Evolutionary conservation across 2,329 filamentous ascomycete genomes (phyloP).

Genomic region (Ceratocystis destructans): DNA sequence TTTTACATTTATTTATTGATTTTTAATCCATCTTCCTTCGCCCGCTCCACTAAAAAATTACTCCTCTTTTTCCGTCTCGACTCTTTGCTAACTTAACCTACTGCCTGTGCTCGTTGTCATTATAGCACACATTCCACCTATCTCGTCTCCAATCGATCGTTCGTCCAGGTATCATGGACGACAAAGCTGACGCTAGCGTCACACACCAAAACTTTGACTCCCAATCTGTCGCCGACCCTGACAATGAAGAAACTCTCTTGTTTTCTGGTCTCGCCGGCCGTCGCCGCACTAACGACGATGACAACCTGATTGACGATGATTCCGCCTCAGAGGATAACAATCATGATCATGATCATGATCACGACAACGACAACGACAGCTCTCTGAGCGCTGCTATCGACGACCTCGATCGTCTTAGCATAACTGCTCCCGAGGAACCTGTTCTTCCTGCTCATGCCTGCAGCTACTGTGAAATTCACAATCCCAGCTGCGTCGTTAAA

Average conservation of each 20-base stretch:
- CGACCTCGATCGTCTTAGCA: constrained; percentile 51
- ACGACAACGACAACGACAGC: constrained; percentile 66
- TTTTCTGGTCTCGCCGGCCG: constrained; percentile 43
- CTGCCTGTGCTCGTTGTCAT: not conserved
- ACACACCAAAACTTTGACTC: constrained; percentile 12
- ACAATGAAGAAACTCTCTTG: constrained; percentile 68
- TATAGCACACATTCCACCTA: not conserved
- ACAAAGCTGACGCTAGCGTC: constrained; percentile 15
- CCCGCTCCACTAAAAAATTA: too few relatives aligned
- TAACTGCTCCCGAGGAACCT: constrained; percentile 55
- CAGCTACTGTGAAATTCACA: constrained; percentile 97
- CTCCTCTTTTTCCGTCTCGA: not conserved
- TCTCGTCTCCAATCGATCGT: not conserved
- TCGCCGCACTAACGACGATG: constrained; percentile 72
- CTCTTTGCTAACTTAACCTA: constrained; percentile 1
- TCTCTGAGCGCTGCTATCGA: constrained; percentile 70
- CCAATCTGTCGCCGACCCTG: constrained; percentile 24
- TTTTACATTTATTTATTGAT: too few relatives aligned
- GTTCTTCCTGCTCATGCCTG: constrained; percentile 90
- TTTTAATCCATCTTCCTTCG: not conserved
- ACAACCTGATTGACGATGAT: constrained; percentile 72
- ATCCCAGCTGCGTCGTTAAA: constrained; percentile 87
- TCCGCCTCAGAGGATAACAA: constrained; percentile 80
- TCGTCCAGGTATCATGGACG: constrained; percentile 16
- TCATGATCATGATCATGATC: constrained; percentile 54